A percentile compares a stretch with the other conserved stretches of the same genome.
phyloP scores from a whole-genome alignment of 169 alveolate species.

The Plasmodium adleri region DNA sequence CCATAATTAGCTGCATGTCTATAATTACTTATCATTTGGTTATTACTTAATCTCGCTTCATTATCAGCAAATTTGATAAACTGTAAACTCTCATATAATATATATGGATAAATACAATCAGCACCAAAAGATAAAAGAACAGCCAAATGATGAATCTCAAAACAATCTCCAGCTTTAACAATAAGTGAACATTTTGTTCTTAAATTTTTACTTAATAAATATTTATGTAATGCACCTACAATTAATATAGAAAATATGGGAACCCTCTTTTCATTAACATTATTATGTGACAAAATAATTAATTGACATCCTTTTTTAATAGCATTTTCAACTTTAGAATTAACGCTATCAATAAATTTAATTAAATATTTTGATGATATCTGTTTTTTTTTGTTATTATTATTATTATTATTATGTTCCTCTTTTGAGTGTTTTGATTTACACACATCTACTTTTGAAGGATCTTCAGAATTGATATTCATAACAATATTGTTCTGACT shows the following conservation, averaged over 20 bases:
- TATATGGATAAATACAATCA: constrained; percentile 86
- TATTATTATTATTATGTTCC: background rate
- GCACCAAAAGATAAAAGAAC: constrained; percentile 84
- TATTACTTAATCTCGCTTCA: constrained; percentile 66
- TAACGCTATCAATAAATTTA: constrained; percentile 62
- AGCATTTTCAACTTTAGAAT: constrained; percentile 73
- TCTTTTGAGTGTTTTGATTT: constrained; percentile 17
- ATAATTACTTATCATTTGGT: constrained; percentile 77
- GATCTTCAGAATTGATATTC: constrained; percentile 19
- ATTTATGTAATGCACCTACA: constrained; percentile 76
- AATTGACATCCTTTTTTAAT: constrained; percentile 46
- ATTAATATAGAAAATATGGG: constrained; percentile 74
- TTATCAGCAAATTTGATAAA: constrained; percentile 48
- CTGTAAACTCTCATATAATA: constrained; percentile 79
- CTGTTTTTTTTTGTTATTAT: constrained; percentile 6
- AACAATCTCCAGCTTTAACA: constrained; percentile 77
- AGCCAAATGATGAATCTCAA: constrained; percentile 79
- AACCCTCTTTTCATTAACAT: constrained; percentile 37
- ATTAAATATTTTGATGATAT: constrained; percentile 48
- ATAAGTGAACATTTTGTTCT: constrained; percentile 75
- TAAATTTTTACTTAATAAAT: constrained; percentile 70
- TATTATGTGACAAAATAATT: constrained; percentile 61
- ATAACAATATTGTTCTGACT: constrained; percentile 9
- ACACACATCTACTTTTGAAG: constrained; percentile 10
- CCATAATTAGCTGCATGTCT: constrained; percentile 76